Evolutionary conservation across 805 yeast species (phyloP), one percentile per base, ranked within the genome.

Genomic region (Metschnikowia santaceciliae): DNA sequence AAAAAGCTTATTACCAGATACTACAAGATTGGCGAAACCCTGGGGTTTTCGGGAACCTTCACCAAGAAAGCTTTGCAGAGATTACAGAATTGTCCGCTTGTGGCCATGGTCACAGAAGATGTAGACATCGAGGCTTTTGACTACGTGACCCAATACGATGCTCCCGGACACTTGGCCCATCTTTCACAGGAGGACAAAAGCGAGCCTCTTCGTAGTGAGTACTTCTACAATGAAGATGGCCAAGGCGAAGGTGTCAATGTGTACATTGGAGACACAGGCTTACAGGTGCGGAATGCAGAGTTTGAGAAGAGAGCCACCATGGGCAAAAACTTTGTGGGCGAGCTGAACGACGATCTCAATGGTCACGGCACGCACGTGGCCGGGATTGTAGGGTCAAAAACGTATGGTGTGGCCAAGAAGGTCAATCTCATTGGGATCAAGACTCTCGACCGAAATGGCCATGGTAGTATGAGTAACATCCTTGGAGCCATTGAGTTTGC

Each of bases 61-160:
- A 71, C 83, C 10, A 63, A 67, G 26, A 79, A 71, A 10, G 70
- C 77, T 1, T 58, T 80, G 35, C 75, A 72, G 7, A 70, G 77
- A 57, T 74, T 85, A 52, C 72, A 72, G 39, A 66, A 64, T 19
- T 84, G 83, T 61, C 90, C 89, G 2, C 82, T 56, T 61, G 83
- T 90, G 34, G 81, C 82, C 3, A 86, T 82, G 36, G 73, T 90
- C 3, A 82, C 86, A 0, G 86, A 85, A 11, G 96, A 90, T 65
- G 71, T 83, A 11, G 64, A 68, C 2, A 74, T 90, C 17, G 72
- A 76, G 39, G 84, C 90, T 1, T 78, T 78, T 52, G 85, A 77
- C 15, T 62, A 68, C 7, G 63, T 55, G n/a, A 63, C 63, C 2
- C 81, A 79, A 51, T 54, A 61, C 5, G 61, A 70, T 33, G 77